A percentile compares a stretch with the other conserved stretches of the same genome.
Conservation (phyloP, 345 rosid species). For the Chamaenerion angustifolium region DNA sequence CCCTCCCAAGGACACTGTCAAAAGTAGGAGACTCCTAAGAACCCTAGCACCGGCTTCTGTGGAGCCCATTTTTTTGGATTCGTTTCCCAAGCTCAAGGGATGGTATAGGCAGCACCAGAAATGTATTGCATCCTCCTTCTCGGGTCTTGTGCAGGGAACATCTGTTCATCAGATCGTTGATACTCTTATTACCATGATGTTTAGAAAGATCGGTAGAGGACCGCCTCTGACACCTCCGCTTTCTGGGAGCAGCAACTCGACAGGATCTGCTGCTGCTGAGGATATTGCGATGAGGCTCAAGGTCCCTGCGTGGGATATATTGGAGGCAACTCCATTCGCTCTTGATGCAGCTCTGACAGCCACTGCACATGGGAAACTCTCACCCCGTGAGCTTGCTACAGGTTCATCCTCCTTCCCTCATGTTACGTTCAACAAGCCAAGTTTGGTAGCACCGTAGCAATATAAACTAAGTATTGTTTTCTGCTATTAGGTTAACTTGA, state of each 20-base stretch:
- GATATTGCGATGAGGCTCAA: slow-evolving; percentile 50
- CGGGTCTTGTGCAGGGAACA: slow-evolving; percentile 61
- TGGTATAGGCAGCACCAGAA: slow-evolving; percentile 87
- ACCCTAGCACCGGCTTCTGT: slow-evolving; percentile 17
- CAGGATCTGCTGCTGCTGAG: slow-evolving; percentile 44
- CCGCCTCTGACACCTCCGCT: slow-evolving; percentile 18
- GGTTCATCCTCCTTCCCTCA: slow-evolving; percentile 23
- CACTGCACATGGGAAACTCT: slow-evolving; percentile 79
- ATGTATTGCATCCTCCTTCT: slow-evolving; percentile 72
- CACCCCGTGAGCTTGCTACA: slow-evolving; percentile 95
- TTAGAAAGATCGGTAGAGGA: slow-evolving; percentile 53
- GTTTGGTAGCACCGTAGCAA: too few species aligned
- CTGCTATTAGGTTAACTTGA: too few species aligned
- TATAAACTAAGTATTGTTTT: too few species aligned
- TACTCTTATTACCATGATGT: slow-evolving; percentile 72
- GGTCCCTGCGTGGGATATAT: slow-evolving; percentile 91
- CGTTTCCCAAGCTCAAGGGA: slow-evolving; percentile 57
- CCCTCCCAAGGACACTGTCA: slow-evolving; percentile 43
- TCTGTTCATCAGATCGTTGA: slow-evolving; percentile 80
- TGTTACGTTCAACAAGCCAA: too few species aligned
- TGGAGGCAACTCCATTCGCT: slow-evolving; percentile 76
- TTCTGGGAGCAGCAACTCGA: slow-evolving; percentile 71
- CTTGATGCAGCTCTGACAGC: slow-evolving; percentile 89
- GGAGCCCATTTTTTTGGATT: slow-evolving; percentile 62
- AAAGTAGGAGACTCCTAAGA: slow-evolving; percentile 37